Conservation (phyloP, 352 stramenopile genomes). For the Globisporangium emineosum region DNA sequence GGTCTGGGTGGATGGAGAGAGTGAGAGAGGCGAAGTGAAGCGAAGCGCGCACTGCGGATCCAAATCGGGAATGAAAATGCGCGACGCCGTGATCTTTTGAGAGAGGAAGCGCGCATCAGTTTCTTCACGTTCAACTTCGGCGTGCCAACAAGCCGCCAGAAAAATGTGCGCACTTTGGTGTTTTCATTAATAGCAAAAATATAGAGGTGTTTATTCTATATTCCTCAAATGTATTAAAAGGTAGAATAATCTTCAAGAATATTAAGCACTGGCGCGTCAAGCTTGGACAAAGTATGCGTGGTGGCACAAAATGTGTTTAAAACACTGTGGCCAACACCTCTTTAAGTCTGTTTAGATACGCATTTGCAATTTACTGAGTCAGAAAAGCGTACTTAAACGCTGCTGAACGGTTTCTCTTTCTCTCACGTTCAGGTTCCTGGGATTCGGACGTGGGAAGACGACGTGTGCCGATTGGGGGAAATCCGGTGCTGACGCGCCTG, state of each 20-base stretch:
- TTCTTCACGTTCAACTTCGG: conserved; percentile 9
- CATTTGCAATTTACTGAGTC: neutral
- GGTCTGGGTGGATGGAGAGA: neutral
- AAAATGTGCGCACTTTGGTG: neutral
- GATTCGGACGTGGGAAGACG: conserved; percentile 12
- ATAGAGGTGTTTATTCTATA: neutral
- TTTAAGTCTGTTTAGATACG: neutral
- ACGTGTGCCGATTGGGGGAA: neutral
- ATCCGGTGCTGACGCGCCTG: conserved; percentile 2
- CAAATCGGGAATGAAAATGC: conserved; percentile 12
- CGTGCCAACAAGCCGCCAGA: neutral
- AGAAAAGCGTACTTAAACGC: neutral
- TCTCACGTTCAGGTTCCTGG: neutral
- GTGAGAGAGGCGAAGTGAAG: neutral
- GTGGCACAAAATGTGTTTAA: neutral
- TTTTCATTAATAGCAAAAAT: neutral
- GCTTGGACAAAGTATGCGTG: neutral
- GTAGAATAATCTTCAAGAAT: neutral
- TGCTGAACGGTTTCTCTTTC: neutral
- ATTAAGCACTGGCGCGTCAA: neutral
- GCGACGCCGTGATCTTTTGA: neutral
- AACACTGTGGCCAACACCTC: neutral
- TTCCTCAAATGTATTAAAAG: neutral
- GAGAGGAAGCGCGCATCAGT: neutral
- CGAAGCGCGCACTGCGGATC: neutral